Evolutionary conservation across 2,329 filamentous ascomycete genomes (phyloP), one percentile per base, ranked within the genome.

Genomic region (Paradendryphiella salina): DNA sequence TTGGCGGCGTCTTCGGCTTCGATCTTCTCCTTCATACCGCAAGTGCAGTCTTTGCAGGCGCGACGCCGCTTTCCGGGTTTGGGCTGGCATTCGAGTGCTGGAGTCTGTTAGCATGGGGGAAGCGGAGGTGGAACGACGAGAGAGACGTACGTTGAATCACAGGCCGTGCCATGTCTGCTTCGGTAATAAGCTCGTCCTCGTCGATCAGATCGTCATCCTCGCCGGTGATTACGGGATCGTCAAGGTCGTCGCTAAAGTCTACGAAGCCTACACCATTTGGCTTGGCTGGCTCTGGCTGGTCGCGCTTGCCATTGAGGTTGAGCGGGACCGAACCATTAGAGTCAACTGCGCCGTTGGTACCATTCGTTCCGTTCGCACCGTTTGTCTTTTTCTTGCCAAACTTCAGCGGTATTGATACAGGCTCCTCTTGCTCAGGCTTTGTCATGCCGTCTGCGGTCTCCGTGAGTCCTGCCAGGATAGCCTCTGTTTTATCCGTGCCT

Each of bases 11-110:
- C 94, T 77, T 97, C 90, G n/a, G 86, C 87, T 64, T 90, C 88
- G 42, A 97, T 76, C 54, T 87, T 85, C 72, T 94, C 85, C 18
- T 92, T 90, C 20, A 99, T 84, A 42, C 94, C 94, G 70, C 94
- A 99, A 7, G 89, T 93, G 79, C 94, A 99, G 78, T 99, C 94
- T 77, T 99, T 97, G 81, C 94, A 99, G 50, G 94, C 91, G 56
- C 92, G 86, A 47, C 93, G 87, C 63, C 93, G 86, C 79, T 96
- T 96, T 51, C 89, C 90, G 36, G 86, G 82, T 76, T 94, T 90
- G 39, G 93, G 92, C 52, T 86, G 85, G 74, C 94, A 99, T 71
- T 95, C 90, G 20, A 87, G 83, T 44, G 94, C 92, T 89, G 58
- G 14, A 20, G 29, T 33, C 52, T 46, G 34, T 46, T 38, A 46